A percentile compares a stretch with the other conserved stretches of the same genome.
These are phyloP conservation scores for Ogataea hybrid DNA, from an alignment of 1,139 yeast genomes.

Conservation along the genomic window DNA sequence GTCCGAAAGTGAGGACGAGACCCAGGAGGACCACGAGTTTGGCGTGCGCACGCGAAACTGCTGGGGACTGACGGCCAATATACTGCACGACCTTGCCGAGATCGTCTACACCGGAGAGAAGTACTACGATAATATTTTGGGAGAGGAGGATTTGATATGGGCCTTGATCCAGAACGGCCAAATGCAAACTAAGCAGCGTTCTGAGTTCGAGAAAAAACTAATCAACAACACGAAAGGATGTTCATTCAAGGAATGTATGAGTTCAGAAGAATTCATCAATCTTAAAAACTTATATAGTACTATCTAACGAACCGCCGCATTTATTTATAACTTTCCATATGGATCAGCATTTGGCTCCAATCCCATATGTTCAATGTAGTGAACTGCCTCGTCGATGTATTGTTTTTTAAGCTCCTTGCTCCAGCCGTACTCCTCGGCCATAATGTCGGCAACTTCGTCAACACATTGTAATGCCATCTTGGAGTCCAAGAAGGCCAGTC, in stretches of 20 bases:
- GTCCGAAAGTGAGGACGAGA: conserved; percentile 48
- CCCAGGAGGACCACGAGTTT: conserved; percentile 34
- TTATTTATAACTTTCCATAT: conserved; percentile 20
- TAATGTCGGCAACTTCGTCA: conserved; percentile 81
- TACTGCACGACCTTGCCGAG: conserved; percentile 72
- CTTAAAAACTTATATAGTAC: conserved; percentile 40
- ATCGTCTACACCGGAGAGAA: conserved; percentile 44
- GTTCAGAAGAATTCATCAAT: conserved; percentile 42
- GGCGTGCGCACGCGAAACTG: conserved; percentile 54
- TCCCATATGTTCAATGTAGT: conserved; percentile 62
- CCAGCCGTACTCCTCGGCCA: conserved; percentile 83
- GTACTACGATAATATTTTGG: conserved; percentile 38
- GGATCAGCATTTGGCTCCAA: conserved; percentile 24
- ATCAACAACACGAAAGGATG: conserved; percentile 37
- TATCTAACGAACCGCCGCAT: conserved; percentile 8
- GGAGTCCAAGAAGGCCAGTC: conserved; percentile 90
- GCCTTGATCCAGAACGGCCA: conserved; percentile 49
- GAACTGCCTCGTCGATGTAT: conserved; percentile 53
- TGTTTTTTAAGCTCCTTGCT: conserved; percentile 52
- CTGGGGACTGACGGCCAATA: conserved; percentile 92
- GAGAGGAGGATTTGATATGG: conserved; percentile 67
- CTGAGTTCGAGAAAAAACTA: conserved; percentile 43
- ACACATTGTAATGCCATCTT: conserved; percentile 79
- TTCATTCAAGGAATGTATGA: conserved; percentile 51
- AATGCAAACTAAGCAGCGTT: conserved; percentile 35